These are phyloP conservation scores for Soucietia sequanensis DNA, from an alignment of 805 yeast species.

Conservation along the genomic window DNA sequence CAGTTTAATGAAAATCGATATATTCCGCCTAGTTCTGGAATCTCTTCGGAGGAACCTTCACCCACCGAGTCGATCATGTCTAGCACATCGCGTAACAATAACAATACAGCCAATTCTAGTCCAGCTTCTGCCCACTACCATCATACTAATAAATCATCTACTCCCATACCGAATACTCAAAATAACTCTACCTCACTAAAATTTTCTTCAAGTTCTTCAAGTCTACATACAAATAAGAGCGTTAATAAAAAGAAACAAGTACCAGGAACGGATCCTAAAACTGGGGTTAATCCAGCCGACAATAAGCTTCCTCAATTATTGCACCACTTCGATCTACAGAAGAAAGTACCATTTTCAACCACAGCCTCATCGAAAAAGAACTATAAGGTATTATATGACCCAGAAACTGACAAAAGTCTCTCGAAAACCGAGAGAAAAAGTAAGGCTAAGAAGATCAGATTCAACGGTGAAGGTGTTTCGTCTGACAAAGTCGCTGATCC, in stretches of 20 bases:
- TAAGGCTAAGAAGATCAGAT: conserved; percentile 40
- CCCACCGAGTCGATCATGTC: not conserved
- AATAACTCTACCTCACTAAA: too few relatives aligned
- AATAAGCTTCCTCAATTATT: conserved; percentile 25
- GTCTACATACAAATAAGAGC: not conserved
- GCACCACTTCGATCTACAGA: conserved; percentile 24
- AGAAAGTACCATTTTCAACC: conserved; percentile 7
- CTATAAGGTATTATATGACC: conserved; percentile 51
- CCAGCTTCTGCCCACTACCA: too few relatives aligned
- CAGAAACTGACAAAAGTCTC: conserved; percentile 37
- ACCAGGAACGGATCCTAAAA: conserved; percentile 30
- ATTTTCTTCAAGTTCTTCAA: not conserved
- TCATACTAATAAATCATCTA: too few relatives aligned
- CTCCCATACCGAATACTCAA: too few relatives aligned
- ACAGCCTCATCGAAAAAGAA: conserved; percentile 22
- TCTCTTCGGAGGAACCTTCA: not conserved
- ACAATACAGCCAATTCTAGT: too few relatives aligned
- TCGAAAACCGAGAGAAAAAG: conserved; percentile 29
- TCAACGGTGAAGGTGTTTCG: conserved; percentile 25
- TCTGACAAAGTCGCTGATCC: conserved; percentile 38
- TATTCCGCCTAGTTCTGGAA: not conserved
- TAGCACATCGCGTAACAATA: too few relatives aligned
- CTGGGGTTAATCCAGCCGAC: conserved; percentile 34
- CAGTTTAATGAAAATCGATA: not conserved
- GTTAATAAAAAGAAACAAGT: not conserved